Percentiles rank a stretch among this genome's conserved stretches.
Evolutionary conservation across 768 basidiomycete genomes (phyloP).

Genomic region (Leccinum disarticulatum): DNA sequence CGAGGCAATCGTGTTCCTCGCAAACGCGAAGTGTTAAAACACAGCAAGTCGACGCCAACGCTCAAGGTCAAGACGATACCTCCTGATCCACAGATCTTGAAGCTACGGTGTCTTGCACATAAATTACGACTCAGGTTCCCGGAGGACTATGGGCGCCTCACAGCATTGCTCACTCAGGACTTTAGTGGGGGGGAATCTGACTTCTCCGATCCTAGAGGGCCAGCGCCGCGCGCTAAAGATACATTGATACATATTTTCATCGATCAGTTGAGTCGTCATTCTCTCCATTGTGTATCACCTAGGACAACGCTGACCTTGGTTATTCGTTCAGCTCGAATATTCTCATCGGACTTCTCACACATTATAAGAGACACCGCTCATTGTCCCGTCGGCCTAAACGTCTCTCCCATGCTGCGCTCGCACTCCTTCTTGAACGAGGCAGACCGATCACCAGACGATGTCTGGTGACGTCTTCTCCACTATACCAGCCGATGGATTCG

Average conservation of each 20-base stretch:
- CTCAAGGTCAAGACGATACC: conserved; percentile 42
- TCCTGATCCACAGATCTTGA: conserved; percentile 47
- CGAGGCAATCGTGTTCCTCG: conserved; percentile 20
- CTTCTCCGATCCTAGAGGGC: conserved; percentile 35
- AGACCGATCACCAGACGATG: conserved; percentile 72
- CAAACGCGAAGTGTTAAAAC: conserved; percentile 33
- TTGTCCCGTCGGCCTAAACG: conserved; percentile 43
- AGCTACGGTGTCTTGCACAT: conserved; percentile 54
- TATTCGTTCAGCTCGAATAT: conserved; percentile 72
- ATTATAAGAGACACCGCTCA: conserved; percentile 55
- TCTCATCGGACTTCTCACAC: conserved; percentile 75
- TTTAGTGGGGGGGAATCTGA: conserved; percentile 37
- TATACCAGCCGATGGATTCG: conserved; percentile 79
- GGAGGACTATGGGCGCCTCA: conserved; percentile 42
- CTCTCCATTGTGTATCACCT: background rate
- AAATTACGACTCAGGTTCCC: conserved; percentile 58
- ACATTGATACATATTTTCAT: conserved; percentile 41
- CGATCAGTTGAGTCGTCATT: conserved; percentile 40
- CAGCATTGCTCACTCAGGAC: conserved; percentile 34
- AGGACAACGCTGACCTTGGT: conserved; percentile 10
- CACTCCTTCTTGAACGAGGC: conserved; percentile 79
- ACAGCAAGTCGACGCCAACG: conserved; percentile 48
- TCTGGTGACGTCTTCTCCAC: conserved; percentile 76
- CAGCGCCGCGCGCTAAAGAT: conserved; percentile 33
- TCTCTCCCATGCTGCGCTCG: conserved; percentile 75